phyloP scores from a whole-genome alignment of 169 alveolate genomes.

The Plasmodium vivax region DNA sequence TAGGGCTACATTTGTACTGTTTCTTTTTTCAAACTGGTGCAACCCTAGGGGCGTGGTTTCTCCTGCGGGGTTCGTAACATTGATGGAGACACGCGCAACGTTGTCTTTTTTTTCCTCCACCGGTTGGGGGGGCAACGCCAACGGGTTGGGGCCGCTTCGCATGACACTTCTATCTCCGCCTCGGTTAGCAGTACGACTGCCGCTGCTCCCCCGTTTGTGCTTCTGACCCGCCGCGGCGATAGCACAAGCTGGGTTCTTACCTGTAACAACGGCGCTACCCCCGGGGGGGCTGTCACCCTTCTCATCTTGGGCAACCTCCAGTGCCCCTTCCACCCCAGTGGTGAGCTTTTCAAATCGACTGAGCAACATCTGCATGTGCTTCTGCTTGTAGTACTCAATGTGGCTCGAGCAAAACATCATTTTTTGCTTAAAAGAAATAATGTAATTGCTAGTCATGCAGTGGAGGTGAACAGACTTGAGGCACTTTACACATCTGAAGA shows the following conservation, averaged over 20 bases:
- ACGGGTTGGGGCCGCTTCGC: background rate
- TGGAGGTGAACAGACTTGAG: slow-evolving; percentile 40
- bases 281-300: background rate
- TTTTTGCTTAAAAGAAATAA: slow-evolving; percentile 31
- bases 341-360: background rate
- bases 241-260: background rate
- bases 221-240: background rate
- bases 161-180: background rate
- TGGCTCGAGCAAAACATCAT: slow-evolving; percentile 41
- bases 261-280: background rate
- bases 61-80: background rate
- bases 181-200: too few relatives aligned
- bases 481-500: slow-evolving; percentile 56
- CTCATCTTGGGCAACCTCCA: background rate
- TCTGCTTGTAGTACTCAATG: slow-evolving; percentile 23
- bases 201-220: background rate
- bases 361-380: slow-evolving; percentile 34
- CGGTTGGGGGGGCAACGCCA: background rate
- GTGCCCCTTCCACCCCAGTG: background rate
- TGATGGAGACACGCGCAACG: background rate
- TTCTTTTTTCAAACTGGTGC: background rate
- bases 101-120: background rate
- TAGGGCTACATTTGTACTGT: background rate
- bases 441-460: slow-evolving; percentile 26
- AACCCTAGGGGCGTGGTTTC: background rate